Evolutionary conservation across 106 monocot genomes (phyloP), one percentile per base, ranked within the genome.

Genomic region (Gastrodia elata): DNA sequence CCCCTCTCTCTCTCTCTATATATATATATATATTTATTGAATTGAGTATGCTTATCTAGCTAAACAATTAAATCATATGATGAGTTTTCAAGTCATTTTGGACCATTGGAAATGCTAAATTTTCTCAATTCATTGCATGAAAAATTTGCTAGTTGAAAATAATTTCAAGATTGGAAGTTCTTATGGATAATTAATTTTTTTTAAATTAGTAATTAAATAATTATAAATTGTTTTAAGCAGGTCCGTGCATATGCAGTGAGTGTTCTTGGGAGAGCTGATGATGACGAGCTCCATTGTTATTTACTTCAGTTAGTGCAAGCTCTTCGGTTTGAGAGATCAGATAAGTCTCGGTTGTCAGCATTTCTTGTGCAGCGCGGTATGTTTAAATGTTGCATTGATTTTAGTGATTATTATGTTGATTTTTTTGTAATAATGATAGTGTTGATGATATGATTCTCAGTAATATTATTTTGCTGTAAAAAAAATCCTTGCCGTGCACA

Each of bases 171-270:
- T 44, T 58, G 57, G 57, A 27, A 46, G 10, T 13, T 30, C 26
- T 32, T 4, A 32, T 61, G 25, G 26, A 57, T 26, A 9, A 15
- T 61, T 61, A 61, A 30, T 30, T 61, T 32, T 30, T 32, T 13
- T 61, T 61, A 14, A 61, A 61, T 61, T n/a, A n/a, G 32, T 61
- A 61, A 30, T 30, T 61, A 61, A 30, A 61, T 61, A 30, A 26
- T 58, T 25, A 57, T 25, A 22, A 57, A 25, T 68, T 70, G 22
- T 40, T 59, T 26, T 64, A 43, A 70, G 24, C 81, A 97, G 96
- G 96, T 97, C 64, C 96, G 96, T 79, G 96, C 90, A 76, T 97
- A 97, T 97, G 96, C 96, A 76, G 96, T 97, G 49, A 92, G 86
- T 72, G 82, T 97, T 71, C 84, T 97, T 81, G 92, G 88, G 80